Base-by-base conservation (phyloP, 208 protist genomes). In the Trypanosoma grayi region DNA sequence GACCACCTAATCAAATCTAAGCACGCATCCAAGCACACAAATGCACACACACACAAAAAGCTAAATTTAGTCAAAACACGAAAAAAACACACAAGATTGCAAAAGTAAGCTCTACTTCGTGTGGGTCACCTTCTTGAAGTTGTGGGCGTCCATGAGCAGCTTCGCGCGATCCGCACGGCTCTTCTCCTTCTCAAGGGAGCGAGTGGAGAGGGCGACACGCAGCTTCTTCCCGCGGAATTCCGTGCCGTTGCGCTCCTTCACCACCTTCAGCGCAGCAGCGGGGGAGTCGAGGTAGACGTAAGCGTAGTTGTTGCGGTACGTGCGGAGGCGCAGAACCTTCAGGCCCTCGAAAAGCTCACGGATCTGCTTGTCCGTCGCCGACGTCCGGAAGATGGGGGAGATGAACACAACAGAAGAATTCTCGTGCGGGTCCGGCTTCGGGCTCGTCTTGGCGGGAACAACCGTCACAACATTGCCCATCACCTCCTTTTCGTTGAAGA, bases 401-500 rank as follows among this genome's bases (percentile, higher is more conserved):
- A 92, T 69, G 54, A 89, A 92, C 73, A 92, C 85, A 52, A 78
- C 74, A 41, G 81, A 65, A 16, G 85, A 92, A 71, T 74, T 77
- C 70, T 69, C 77, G 56, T 92, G 81, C 43, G 81, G 68, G 59
- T 92, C 81, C 24, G 81, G 63, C 77, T 89, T 88, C 30, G 85
- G 85, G 71, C 64, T 77, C 31, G 85, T 83, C 73, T 84, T 83
- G 25, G 85, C 85, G 31, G 85, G 79, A 48, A 74, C 70, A 39
- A 92, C 82, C 13, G 79, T 77, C 79, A 92, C 76, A 61, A 70
- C 64, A 56, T 51, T 52, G 61, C 85, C 85, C 43, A 78, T 47
- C 52, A 92, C 69, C 67, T 87, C 81, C 77, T 88, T 92, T 65
- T 83, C 79, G 76, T 92, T 85, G 82, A 92, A 92, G 48, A 87